phyloP scores from a whole-genome alignment of 2,329 filamentous ascomycete genomes.

The Aspergillus pseudoterreus region DNA sequence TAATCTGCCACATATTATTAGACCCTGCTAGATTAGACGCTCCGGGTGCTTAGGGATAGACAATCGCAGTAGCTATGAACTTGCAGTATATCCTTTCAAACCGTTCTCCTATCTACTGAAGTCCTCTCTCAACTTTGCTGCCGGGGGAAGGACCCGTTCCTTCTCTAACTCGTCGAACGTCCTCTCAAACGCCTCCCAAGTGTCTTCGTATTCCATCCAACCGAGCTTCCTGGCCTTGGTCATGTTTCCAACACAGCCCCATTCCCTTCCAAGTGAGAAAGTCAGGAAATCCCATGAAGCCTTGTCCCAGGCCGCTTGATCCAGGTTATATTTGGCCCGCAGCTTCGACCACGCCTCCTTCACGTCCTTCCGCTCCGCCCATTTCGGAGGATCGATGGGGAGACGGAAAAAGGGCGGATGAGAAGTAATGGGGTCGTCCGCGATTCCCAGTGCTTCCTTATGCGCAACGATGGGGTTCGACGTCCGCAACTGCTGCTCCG shows the following conservation, averaged over 20 bases:
- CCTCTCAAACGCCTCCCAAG: slow-evolving; percentile 35
- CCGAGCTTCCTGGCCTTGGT: slow-evolving; percentile 46
- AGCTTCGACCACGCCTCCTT: slow-evolving; percentile 37
- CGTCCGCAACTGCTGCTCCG: slow-evolving; percentile 13
- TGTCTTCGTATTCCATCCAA: slow-evolving; percentile 41
- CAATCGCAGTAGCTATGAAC: too few relatives aligned
- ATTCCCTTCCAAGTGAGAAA: slow-evolving; percentile 41
- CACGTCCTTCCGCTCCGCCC: slow-evolving; percentile 38
- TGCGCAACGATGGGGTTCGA: slow-evolving; percentile 19
- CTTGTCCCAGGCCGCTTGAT: slow-evolving; percentile 39
- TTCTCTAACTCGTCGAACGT: slow-evolving; percentile 32
- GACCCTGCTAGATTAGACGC: too few relatives aligned
- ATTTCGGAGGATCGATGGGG: slow-evolving; percentile 40
- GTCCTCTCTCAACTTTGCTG: slow-evolving; percentile 10
- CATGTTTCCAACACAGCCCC: slow-evolving; percentile 30
- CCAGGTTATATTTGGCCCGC: slow-evolving; percentile 31
- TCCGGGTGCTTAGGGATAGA: too few relatives aligned
- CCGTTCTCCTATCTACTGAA: background rate
- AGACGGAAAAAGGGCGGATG: slow-evolving; percentile 8
- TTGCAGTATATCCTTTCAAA: too few relatives aligned
- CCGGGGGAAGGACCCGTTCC: slow-evolving; percentile 20
- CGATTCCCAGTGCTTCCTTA: slow-evolving; percentile 22
- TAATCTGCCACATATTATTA: too few relatives aligned
- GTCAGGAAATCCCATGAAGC: slow-evolving; percentile 45
- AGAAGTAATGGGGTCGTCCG: background rate